A percentile compares a stretch with the other conserved stretches of the same genome.
Evolutionary conservation across 2,329 filamentous ascomycete genomes (phyloP).

Genomic region (Cercospora janseana): DNA sequence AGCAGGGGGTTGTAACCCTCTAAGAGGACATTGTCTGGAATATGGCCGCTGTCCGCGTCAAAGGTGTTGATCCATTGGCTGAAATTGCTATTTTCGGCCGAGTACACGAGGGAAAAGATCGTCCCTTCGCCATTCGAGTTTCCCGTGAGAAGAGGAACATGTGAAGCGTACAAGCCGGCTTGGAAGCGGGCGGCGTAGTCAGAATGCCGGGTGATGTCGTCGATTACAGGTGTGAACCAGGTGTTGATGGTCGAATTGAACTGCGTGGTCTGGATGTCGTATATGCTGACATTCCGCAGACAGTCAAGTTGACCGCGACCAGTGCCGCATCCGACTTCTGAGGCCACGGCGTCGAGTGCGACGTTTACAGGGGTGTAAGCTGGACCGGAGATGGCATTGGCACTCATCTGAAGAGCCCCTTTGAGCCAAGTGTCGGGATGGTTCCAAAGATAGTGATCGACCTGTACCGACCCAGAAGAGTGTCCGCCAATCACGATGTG

Average conservation of each 20-base stretch:
- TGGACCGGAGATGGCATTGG: conserved; percentile 44
- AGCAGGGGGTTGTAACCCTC: conserved; percentile 36
- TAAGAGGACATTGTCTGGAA: conserved; percentile 39
- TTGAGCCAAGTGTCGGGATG: conserved; percentile 11
- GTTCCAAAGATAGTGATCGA: conserved; percentile 43
- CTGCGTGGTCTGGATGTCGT: conserved; percentile 35
- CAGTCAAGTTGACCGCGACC: conserved; percentile 41
- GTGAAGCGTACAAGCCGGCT: conserved; percentile 2
- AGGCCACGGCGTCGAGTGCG: conserved; percentile 41
- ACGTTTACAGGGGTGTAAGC: conserved; percentile 42
- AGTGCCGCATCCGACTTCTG: conserved; percentile 40
- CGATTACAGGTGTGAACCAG: conserved; percentile 14
- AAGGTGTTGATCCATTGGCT: conserved; percentile 48
- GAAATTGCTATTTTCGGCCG: conserved; percentile 34
- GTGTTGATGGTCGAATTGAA: conserved; percentile 34
- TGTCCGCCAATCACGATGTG: conserved; percentile 30
- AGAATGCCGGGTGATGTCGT: conserved; percentile 7
- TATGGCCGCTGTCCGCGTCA: conserved; percentile 43
- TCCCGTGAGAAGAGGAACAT: conserved; percentile 12
- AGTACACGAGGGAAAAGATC: conserved; percentile 8
- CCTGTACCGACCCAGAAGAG: conserved; percentile 36
- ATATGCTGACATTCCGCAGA: conserved; percentile 37
- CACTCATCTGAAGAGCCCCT: conserved; percentile 42
- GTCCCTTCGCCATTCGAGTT: conserved; percentile 7
- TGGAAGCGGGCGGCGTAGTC: conserved; percentile 3